Base-by-base conservation (phyloP, 2,329 filamentous ascomycete species). In the Madurella fahalii region DNA sequence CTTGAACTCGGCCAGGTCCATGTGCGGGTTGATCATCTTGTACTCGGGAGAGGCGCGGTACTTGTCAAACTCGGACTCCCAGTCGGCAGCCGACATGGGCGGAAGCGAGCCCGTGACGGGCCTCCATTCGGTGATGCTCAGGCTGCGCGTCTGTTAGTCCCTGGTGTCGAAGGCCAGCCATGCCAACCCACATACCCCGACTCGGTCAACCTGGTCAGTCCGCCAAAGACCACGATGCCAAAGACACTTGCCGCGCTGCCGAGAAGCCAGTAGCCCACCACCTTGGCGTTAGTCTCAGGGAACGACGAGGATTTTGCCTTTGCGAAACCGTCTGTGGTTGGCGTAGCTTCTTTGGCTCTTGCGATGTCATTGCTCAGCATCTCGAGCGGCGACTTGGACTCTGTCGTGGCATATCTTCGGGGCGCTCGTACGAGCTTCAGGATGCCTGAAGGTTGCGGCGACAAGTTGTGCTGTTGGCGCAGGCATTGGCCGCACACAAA, bases 51-150 rank as follows among this genome's bases (percentile, higher is more conserved):
- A 96, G 42, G 87, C 83, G 61, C 87, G 86, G 77, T 99, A 99
- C 72, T 95, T 94, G 53, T 85, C 77, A 74, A 97, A 99, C 67
- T 97, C 94, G 61, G 85, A 84, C 64, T 96, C 86, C 94, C 94
- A 99, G 68, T 93, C 89, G 56, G 80, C 84, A 20, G 80, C 73
- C 65, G 83, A 88, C 71, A 89, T 81, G 39, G 94, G 94, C 37
- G 91, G 92, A 39, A 95, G 76, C 15, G 91, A 92, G 63, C 94
- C 94, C 9, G 94, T 97, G 42, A 99, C 92, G 47, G 94, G 94
- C 63, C 86, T 87, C 94, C 94, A 99, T 88, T 99, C 94, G 60
- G 94, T 99, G 65, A 99, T 99, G 70, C 92, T 96, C 62, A 99
- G 80, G 44, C 93, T 95, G 62, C 16, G 31, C 11, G 9, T 13